Conservation (phyloP, 495 filamentous ascomycete genomes). For the Penicillium subrubescens region DNA sequence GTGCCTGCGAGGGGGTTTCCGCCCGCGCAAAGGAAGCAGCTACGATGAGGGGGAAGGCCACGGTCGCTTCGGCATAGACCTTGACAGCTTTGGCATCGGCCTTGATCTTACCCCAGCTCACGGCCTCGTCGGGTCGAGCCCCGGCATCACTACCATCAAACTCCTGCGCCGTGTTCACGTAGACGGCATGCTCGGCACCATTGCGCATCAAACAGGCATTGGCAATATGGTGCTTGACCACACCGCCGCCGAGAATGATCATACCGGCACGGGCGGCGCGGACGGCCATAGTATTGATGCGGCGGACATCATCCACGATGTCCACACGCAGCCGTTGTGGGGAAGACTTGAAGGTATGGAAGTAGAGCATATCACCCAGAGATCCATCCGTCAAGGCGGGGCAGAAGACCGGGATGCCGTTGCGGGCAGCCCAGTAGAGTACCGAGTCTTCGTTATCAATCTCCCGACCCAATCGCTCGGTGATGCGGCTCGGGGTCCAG, state of each 20-base stretch:
- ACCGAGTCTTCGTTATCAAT: constrained; percentile 89
- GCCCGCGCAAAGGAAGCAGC: constrained; percentile 82
- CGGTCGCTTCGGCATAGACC: constrained; percentile 91
- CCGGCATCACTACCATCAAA: constrained; percentile 98
- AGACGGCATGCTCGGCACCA: constrained; percentile 93
- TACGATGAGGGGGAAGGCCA: constrained; percentile 91
- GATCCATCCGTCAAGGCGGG: constrained; percentile 94
- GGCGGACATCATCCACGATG: constrained; percentile 85
- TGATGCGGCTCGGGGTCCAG: constrained; percentile 92
- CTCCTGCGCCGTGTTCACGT: constrained; percentile 94
- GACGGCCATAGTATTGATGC: constrained; percentile 86
- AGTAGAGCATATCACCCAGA: constrained; percentile 95
- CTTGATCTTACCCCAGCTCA: constrained; percentile 99
- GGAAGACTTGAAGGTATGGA: constrained; percentile 87
- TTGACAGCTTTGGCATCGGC: constrained; percentile 82
- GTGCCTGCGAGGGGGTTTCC: constrained; percentile 3
- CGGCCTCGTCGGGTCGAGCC: constrained; percentile 91
- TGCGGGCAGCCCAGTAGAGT: constrained; percentile 91
- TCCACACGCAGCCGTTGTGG: constrained; percentile 79
- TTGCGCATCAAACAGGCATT: constrained; percentile 97
- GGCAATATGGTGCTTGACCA: constrained; percentile 97
- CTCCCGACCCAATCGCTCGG: constrained; percentile 82
- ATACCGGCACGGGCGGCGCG: constrained; percentile 83
- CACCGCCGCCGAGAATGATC: constrained; percentile 89
- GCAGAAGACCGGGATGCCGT: constrained; percentile 94